A percentile compares a stretch with the other conserved stretches of the same genome.
These are phyloP conservation scores for Cryomyces minteri DNA, from an alignment of 495 filamentous ascomycete species.

Conservation along the genomic window DNA sequence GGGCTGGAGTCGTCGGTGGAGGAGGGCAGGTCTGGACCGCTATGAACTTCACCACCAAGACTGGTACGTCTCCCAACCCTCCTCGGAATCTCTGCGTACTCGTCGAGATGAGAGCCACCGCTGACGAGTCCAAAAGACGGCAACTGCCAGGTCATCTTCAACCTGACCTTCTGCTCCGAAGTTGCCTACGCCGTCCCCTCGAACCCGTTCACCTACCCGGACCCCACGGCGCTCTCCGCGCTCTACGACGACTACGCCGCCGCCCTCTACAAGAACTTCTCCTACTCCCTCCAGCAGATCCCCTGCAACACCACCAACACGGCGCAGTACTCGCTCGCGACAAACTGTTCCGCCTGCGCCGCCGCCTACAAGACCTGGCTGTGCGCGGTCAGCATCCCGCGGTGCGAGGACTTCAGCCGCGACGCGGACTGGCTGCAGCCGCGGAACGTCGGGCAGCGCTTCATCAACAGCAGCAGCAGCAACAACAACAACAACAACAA, in stretches of 20 bases:
- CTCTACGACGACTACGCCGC: conserved; percentile 29
- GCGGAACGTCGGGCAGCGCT: conserved; percentile 47
- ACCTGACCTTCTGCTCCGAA: conserved; percentile 68
- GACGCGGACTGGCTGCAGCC: conserved; percentile 34
- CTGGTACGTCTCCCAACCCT: conserved; percentile 32
- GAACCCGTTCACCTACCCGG: conserved; percentile 30
- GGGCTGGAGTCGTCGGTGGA: conserved; percentile 34
- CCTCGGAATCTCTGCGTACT: conserved; percentile 4
- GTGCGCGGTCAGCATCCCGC: conserved; percentile 80
- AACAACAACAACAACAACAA: conserved; percentile 4
- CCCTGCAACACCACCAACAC: conserved; percentile 59
- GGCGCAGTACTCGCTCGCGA: conserved; percentile 61
- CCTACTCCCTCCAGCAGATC: conserved; percentile 61
- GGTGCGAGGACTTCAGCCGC: conserved; percentile 66
- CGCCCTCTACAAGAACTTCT: conserved; percentile 40
- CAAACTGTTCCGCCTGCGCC: conserved; percentile 57
- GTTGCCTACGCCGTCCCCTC: conserved; percentile 81
- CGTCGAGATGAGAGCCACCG: conserved; percentile 9
- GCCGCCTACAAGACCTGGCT: conserved; percentile 82
- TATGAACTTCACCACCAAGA: conserved; percentile 56
- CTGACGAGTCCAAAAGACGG: conserved; percentile 20
- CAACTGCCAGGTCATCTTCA: conserved; percentile 72
- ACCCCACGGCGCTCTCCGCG: conserved; percentile 1
- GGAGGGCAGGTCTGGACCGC: conserved; percentile 54
- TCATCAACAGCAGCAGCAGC: conserved; percentile 39